A percentile compares a stretch with the other conserved stretches of the same genome.
Conservation (phyloP, 2,329 filamentous ascomycete species). For the Scedosporium minutisporum region DNA sequence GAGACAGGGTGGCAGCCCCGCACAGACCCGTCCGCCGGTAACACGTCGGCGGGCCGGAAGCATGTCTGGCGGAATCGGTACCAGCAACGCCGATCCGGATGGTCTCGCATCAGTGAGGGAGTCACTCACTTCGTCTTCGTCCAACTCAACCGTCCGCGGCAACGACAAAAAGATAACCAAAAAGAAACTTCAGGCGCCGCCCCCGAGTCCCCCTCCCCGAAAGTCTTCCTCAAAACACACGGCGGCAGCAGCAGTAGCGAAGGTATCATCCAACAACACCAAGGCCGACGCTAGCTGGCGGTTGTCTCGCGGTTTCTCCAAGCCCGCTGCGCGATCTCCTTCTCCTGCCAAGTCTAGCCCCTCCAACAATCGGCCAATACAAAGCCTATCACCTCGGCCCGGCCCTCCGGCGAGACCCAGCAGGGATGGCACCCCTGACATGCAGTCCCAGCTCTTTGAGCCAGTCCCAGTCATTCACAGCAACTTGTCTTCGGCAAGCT, state of each 20-base stretch:
- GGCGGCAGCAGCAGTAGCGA: slow-evolving; percentile 20
- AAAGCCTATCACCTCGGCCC: slow-evolving; percentile 14
- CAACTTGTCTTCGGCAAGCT: slow-evolving; percentile 43
- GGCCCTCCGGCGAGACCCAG: slow-evolving; percentile 53
- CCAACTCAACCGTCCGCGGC: slow-evolving; percentile 55
- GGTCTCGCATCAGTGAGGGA: slow-evolving; percentile 59
- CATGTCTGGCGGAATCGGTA: slow-evolving; percentile 39
- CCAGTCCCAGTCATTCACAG: slow-evolving; percentile 50
- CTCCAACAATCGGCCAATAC: slow-evolving; percentile 11
- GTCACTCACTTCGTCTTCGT: slow-evolving; percentile 62
- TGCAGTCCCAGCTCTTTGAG: slow-evolving; percentile 45
- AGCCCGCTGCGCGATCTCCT: slow-evolving; percentile 19
- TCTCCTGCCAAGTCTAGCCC: slow-evolving; percentile 23
- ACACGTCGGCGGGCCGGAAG: slow-evolving; percentile 48
- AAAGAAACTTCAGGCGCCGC: slow-evolving; percentile 36
- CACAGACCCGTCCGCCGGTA: slow-evolving; percentile 49
- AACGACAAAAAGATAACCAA: slow-evolving; percentile 24
- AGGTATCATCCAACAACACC: not conserved
- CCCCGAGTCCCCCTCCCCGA: slow-evolving; percentile 52
- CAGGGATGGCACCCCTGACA: slow-evolving; percentile 55
- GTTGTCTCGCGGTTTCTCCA: slow-evolving; percentile 20
- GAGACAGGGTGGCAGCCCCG: slow-evolving; percentile 43
- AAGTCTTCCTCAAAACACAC: slow-evolving; percentile 47
- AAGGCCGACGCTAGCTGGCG: slow-evolving; percentile 29
- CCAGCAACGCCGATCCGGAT: slow-evolving; percentile 37